Conservation (phyloP, 2,329 filamentous ascomycete species). For the Myriosclerotinia duriaeana region DNA sequence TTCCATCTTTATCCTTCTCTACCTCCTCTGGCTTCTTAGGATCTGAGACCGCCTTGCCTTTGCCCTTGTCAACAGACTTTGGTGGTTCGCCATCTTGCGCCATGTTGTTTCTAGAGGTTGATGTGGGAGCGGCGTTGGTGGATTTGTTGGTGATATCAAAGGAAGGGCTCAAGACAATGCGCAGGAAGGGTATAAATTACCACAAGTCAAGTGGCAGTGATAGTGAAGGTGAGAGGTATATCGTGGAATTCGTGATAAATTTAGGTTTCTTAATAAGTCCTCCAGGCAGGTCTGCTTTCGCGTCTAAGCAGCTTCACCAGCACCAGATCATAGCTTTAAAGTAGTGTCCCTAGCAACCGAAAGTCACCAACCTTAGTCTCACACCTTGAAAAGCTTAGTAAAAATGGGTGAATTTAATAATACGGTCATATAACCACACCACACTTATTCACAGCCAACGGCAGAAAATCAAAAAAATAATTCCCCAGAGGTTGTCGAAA, state of each 20-base stretch:
- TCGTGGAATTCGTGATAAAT: conserved; percentile 38
- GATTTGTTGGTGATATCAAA: conserved; percentile 7
- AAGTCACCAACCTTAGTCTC: conserved; percentile 16
- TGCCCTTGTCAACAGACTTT: conserved; percentile 88
- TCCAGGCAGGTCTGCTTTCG: conserved; percentile 26
- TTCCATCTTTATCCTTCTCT: conserved; percentile 68
- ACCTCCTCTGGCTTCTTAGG: conserved; percentile 59
- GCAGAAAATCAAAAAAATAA: conserved; percentile 20
- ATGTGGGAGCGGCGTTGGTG: conserved; percentile 21
- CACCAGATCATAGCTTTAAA: conserved; percentile 25
- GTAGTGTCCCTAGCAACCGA: conserved; percentile 21
- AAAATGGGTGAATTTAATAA: neutral
- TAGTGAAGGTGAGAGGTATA: conserved; percentile 26
- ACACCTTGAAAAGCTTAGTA: neutral
- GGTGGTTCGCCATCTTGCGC: conserved; percentile 89
- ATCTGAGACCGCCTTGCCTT: conserved; percentile 76
- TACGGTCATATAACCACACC: neutral
- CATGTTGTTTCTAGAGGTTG: conserved; percentile 57
- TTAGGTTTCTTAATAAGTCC: conserved; percentile 31
- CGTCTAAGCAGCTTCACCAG: conserved; percentile 26
- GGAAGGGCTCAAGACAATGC: conserved; percentile 20
- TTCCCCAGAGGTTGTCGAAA: neutral
- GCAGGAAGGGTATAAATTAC: conserved; percentile 14
- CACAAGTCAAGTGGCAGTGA: conserved; percentile 16
- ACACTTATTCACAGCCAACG: conserved; percentile 7